Evolutionary conservation across 352 stramenopile genomes (phyloP).

Genomic region (Globisporangium canariense): DNA sequence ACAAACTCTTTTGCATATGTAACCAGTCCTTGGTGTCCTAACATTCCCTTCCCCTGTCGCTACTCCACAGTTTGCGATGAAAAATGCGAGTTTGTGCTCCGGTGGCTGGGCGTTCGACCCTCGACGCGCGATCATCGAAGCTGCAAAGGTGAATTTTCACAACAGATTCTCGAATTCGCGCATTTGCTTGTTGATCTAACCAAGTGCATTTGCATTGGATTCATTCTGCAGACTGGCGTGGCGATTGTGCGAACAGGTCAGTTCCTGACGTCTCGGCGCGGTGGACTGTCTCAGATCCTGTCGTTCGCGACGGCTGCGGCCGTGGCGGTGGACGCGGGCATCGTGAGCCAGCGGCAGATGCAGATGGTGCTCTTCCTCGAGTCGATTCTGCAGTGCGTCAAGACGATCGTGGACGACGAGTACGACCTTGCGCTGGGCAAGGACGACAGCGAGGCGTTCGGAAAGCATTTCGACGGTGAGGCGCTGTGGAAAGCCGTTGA

Average conservation of each 20-base stretch:
- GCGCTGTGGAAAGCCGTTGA: slow-evolving; percentile 71
- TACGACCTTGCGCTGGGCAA: slow-evolving; percentile 58
- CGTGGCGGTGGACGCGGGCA: slow-evolving; percentile 41
- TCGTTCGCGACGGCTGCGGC: slow-evolving; percentile 39
- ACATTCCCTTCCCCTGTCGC: not conserved
- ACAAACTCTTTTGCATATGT: too few relatives aligned
- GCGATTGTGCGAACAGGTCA: slow-evolving; percentile 72
- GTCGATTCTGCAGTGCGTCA: slow-evolving; percentile 72
- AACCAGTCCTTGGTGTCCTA: not conserved
- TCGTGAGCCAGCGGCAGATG: slow-evolving; percentile 62
- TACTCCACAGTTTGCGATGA: slow-evolving; percentile 69
- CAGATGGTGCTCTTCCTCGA: slow-evolving; percentile 83
- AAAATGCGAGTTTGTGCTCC: slow-evolving; percentile 62
- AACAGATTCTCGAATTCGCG: not conserved
- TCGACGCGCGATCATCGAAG: slow-evolving; percentile 69
- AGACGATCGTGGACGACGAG: slow-evolving; percentile 75
- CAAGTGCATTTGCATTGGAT: not conserved
- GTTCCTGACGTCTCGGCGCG: slow-evolving; percentile 53
- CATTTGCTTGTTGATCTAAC: not conserved
- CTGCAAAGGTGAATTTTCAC: slow-evolving; percentile 42
- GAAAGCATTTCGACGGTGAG: slow-evolving; percentile 73
- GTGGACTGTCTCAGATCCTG: slow-evolving; percentile 36
- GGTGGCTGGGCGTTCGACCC: slow-evolving; percentile 71
- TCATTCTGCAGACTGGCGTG: slow-evolving; percentile 33
- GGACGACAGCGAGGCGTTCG: slow-evolving; percentile 71